phyloP scores from a whole-genome alignment of 2,329 filamentous ascomycete genomes.

The Calonectria naviculata region DNA sequence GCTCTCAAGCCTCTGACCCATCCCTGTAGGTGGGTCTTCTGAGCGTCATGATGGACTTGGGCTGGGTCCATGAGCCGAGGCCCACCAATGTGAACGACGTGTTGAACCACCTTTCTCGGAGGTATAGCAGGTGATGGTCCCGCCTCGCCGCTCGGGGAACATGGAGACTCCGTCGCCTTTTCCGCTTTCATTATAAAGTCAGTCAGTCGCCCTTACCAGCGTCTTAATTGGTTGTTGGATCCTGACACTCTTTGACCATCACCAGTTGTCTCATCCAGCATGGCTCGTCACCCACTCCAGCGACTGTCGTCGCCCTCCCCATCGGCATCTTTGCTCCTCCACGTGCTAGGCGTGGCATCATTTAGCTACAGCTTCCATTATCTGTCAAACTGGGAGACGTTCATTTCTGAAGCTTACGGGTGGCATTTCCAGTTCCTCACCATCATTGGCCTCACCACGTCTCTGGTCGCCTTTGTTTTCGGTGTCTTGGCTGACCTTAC shows the following conservation, averaged over 20 bases:
- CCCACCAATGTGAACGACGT: slow-evolving; percentile 8
- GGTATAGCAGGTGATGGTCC: neutral
- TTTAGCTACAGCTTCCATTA: slow-evolving; percentile 66
- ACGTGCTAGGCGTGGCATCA: slow-evolving; percentile 64
- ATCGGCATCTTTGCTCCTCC: slow-evolving; percentile 70
- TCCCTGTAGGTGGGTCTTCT: slow-evolving; percentile 1
- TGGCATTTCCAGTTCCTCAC: slow-evolving; percentile 79
- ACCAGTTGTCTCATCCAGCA: slow-evolving; percentile 34
- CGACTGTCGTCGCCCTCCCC: slow-evolving; percentile 73
- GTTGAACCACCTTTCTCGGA: slow-evolving; percentile 5
- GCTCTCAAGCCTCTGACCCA: neutral
- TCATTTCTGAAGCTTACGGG: slow-evolving; percentile 70
- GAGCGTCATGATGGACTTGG: slow-evolving; percentile 30
- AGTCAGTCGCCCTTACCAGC: neutral
- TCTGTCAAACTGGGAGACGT: slow-evolving; percentile 59
- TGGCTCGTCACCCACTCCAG: slow-evolving; percentile 71
- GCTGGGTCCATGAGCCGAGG: slow-evolving; percentile 5
- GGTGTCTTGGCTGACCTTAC: slow-evolving; percentile 75
- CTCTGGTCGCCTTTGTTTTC: slow-evolving; percentile 69
- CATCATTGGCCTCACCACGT: slow-evolving; percentile 75
- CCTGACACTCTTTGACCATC: neutral
- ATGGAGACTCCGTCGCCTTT: neutral
- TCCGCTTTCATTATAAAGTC: neutral
- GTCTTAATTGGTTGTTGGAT: neutral
- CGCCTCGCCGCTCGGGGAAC: neutral